Evolutionary conservation across 176 grass and related monocot genomes (phyloP).

Genomic region (Carex scoparia): DNA sequence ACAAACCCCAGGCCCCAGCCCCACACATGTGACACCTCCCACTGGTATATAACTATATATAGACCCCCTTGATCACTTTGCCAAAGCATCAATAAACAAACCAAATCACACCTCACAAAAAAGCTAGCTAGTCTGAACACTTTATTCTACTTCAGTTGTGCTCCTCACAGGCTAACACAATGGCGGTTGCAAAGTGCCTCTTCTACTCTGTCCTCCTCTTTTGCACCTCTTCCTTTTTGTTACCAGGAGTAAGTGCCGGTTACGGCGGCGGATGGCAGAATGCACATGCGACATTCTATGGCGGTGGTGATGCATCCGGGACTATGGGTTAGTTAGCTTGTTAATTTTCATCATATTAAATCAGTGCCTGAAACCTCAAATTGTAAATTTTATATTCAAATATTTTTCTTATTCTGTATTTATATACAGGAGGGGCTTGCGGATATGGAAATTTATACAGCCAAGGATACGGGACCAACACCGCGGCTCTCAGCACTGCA

Average conservation of each 20-base stretch:
- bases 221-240: background rate
- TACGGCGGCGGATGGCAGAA: constrained; percentile 25
- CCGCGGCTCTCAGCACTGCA: constrained; percentile 42
- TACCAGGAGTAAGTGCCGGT: background rate
- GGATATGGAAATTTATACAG: constrained; percentile 89
- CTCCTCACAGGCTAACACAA: background rate
- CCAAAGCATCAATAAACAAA: constrained; percentile 20
- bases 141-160: background rate
- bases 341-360: background rate
- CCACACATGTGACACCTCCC: background rate
- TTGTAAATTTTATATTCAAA: background rate
- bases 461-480: constrained; percentile 49
- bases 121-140: background rate
- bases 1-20: background rate
- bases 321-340: constrained; percentile 65
- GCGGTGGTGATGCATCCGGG: constrained; percentile 58
- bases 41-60: constrained; percentile 17
- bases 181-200: constrained; percentile 28
- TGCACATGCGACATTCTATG: constrained; percentile 77
- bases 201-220: constrained; percentile 9
- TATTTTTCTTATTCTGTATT: background rate
- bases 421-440: constrained; percentile 69
- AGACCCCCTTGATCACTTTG: background rate
- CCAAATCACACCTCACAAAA: constrained; percentile 5
- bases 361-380: background rate